Base-by-base conservation (phyloP, 2,329 filamentous ascomycete genomes). In the Alternaria gaisen region DNA sequence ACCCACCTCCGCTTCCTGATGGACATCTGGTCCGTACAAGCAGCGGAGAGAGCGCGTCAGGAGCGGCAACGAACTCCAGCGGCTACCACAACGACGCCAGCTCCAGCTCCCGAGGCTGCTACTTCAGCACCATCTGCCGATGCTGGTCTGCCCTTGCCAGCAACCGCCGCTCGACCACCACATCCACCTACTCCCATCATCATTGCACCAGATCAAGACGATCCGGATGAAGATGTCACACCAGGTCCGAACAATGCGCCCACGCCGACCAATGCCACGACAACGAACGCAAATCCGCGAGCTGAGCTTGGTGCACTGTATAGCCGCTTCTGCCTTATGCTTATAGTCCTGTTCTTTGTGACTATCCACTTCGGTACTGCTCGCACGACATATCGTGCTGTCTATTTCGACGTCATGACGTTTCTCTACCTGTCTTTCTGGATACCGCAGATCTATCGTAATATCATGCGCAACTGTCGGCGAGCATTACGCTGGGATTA, bases 401-500 rank as follows among this genome's bases (percentile, higher is more conserved):
- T 83, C 42, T 90, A 88, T 76, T 83, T 84, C 63, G 84, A 94
- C 74, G 65, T 84, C 3, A 81, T 97, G 22, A 85, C 87, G 2
- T 88, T 94, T 70, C 67, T 86, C 54, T 97, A 97, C 75, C 86
- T 97, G 44, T 97, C 94, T 20, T 90, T 97, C 74, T 98, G 94
- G 94, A 76, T 89, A 1, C 94, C 95, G 0, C 95, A 99, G 77
- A 97, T 98, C 68, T 87, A 91, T 74, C 91, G 95, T 64, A 99
- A 99, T 77, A 84, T 91, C 54, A 88, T 92, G 79, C 91, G 94
- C 55, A 97, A 97, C 79, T 97, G 93, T 78, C 92, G 94, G 41
- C 92, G 91, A 71, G 94, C 94, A 1, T 84, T 98, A n/a, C 86
- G 90, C 4, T 97, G 94, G 93, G 90, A 91, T 61, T 99, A 97